A percentile compares a stretch with the other conserved stretches of the same genome.
phyloP scores from a whole-genome alignment of 2,329 filamentous ascomycete genomes.

The Cryphonectria carpinicola region DNA sequence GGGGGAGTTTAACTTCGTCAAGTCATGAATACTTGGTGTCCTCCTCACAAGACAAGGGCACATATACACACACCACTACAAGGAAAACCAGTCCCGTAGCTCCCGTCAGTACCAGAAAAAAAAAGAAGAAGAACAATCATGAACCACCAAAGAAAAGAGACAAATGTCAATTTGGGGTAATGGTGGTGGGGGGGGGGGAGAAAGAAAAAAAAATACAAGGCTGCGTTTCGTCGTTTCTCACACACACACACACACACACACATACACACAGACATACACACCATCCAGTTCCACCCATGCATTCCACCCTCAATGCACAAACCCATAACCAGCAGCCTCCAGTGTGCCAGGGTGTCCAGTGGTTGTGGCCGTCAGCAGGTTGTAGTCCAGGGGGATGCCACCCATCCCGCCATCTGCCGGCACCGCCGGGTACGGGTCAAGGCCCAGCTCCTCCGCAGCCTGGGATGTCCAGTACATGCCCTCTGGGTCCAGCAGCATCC shows the following conservation, averaged over 20 bases:
- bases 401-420: conserved; percentile 39
- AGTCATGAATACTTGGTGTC: too few relatives aligned
- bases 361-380: conserved; percentile 42
- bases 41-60: not conserved
- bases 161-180: not conserved
- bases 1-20: too few relatives aligned
- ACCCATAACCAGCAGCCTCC: conserved; percentile 46
- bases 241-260: too few relatives aligned
- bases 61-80: conserved; percentile 4
- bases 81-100: conserved; percentile 1
- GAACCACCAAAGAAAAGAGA: not conserved
- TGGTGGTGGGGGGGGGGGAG: not conserved
- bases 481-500: conserved; percentile 57
- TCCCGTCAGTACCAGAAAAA: conserved; percentile 12
- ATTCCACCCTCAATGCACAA: conserved; percentile 43
- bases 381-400: conserved; percentile 41
- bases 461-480: conserved; percentile 57
- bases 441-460: conserved; percentile 39
- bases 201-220: not conserved
- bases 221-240: conserved; percentile 2
- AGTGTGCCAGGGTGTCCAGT: conserved; percentile 36
- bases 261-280: not conserved
- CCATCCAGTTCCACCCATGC: not conserved
- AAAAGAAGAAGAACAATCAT: not conserved
- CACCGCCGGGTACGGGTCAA: conserved; percentile 34